Evolutionary conservation across 108 stramenopile genomes (phyloP).

Genomic region (Nitzschia putrida): DNA sequence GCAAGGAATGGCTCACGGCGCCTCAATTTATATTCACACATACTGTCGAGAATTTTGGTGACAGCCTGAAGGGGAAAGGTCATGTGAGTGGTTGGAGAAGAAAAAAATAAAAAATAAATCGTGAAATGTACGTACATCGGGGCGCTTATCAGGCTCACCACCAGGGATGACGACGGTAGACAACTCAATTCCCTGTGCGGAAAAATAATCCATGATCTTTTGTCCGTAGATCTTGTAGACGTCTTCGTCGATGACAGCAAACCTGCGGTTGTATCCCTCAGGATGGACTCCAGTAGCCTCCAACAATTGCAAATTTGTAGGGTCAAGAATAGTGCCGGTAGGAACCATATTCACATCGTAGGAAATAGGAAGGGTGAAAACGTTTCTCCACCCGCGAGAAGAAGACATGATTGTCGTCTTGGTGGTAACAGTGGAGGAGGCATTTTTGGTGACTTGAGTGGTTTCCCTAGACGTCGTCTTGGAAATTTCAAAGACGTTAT

Average conservation of each 20-base stretch:
- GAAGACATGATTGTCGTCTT: constrained; percentile 77
- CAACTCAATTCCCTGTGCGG: constrained; percentile 64
- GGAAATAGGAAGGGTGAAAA: constrained; percentile 85
- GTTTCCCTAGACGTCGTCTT: constrained; percentile 66
- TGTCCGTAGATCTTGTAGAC: constrained; percentile 72
- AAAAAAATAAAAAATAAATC: constrained; percentile 3
- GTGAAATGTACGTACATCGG: constrained; percentile 48
- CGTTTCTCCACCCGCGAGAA: constrained; percentile 81
- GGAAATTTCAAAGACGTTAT: constrained; percentile 80
- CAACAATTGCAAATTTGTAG: constrained; percentile 68
- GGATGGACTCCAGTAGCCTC: constrained; percentile 77
- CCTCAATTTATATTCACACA: constrained; percentile 84
- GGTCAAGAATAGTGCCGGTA: constrained; percentile 75
- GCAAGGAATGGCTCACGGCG: constrained; percentile 93
- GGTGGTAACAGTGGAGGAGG: constrained; percentile 69
- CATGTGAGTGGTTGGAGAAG: constrained; percentile 2
- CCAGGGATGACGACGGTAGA: constrained; percentile 63
- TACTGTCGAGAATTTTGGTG: constrained; percentile 74
- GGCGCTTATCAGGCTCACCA: constrained; percentile 83
- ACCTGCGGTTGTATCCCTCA: constrained; percentile 82
- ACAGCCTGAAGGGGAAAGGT: constrained; percentile 53
- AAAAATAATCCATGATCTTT: constrained; percentile 70
- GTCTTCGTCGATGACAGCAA: constrained; percentile 81
- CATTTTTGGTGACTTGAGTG: constrained; percentile 60
- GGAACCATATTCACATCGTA: constrained; percentile 88